These are phyloP conservation scores for Eucalyptus cloeziana DNA, from an alignment of 345 rosid genomes.

Conservation along the genomic window DNA sequence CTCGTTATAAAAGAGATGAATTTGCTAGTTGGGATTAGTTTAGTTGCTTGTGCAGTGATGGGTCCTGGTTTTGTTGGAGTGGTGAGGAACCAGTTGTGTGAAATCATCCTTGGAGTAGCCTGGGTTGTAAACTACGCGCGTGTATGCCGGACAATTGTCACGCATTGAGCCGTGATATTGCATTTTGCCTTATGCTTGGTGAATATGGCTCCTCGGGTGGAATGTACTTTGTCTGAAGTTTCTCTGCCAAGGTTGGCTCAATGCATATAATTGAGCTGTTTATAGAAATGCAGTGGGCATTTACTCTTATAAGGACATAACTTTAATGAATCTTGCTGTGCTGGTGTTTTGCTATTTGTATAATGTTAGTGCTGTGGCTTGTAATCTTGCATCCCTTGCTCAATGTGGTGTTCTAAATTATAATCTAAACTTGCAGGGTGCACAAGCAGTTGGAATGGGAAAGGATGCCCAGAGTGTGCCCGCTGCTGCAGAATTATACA, in stretches of 20 bases:
- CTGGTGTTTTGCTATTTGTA: background rate
- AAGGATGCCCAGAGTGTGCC: conserved; percentile 73
- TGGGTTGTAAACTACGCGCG: background rate
- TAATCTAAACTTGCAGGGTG: conserved; percentile 45
- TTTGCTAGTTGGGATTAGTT: background rate
- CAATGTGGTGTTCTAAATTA: background rate
- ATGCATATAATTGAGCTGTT: background rate
- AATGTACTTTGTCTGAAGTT: background rate
- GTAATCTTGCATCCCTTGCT: background rate
- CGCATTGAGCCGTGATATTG: background rate
- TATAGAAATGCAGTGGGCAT: background rate
- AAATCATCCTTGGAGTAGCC: background rate
- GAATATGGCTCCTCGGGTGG: background rate
- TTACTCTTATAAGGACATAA: background rate
- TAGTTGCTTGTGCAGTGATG: background rate
- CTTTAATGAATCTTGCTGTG: background rate
- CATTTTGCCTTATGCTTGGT: background rate
- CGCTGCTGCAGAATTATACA: conserved; percentile 67
- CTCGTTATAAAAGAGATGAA: background rate
- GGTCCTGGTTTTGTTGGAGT: background rate
- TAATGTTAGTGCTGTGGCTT: background rate
- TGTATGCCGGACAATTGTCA: background rate
- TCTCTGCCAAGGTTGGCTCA: background rate
- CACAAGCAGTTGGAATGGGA: conserved; percentile 97
- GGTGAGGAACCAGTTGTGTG: background rate